Evolutionary conservation across 441 rosid species (phyloP), one percentile per base, ranked within the genome.

Genomic region (Mallotus repandus): DNA sequence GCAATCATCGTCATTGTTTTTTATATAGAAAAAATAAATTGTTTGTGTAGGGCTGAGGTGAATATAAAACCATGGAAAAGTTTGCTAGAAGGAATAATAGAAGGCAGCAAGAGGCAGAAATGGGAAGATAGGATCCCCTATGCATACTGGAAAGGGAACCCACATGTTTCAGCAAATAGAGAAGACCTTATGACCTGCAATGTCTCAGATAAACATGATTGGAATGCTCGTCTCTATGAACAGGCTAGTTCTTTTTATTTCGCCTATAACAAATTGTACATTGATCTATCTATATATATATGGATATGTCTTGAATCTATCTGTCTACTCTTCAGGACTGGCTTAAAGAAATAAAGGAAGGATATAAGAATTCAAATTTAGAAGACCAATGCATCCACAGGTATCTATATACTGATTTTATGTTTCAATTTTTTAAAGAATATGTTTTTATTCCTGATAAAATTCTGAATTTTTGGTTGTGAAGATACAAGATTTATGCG

Each of bases 121-220:
- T 89, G 92, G 94, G 70, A 74, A 16, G 82, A 86, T 6, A 84
- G 90, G 74, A 78, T 79, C 35, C 87, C 90, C 22, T 78, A 80
- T 48, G 92, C 94, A 11, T 88, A 85, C 61, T 89, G 92, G 94
- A 89, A 81, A 62, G 94, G 94, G 7, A 89, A 89, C 68, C 89
- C 89, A 6, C 0, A 9, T 8, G 94, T 89, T 25, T 76, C 80
- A 19, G 19, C 60, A 13, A 76, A 73, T 29, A 81, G 92, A 61
- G 21, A 53, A 63, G 84, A 85, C 50, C 88, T 89, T 48, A 70
- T 89, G 55, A 88, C 66, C 53, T 89, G 94, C 74, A 85, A 88
- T 74, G 81, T 84, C 76, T 78, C 92, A 0, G 76, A 80, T 14
- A 35, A 77, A 21, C 74, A 78, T 9, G 91, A 89, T 56, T 88